Evolutionary conservation across 2,329 filamentous ascomycete species (phyloP).

Genomic region (Fusarium pininemorale): DNA sequence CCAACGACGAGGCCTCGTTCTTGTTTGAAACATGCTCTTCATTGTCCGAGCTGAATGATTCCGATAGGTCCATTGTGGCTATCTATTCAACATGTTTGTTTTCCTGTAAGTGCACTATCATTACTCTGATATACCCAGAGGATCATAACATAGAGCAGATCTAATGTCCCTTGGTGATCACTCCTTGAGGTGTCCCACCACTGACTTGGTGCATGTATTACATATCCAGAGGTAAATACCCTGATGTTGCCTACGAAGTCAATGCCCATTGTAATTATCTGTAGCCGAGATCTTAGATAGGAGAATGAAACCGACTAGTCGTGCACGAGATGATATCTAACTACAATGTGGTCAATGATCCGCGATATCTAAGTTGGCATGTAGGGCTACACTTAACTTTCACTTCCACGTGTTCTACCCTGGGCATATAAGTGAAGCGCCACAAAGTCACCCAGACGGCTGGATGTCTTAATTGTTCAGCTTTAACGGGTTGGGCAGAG

Average conservation of each 20-base stretch:
- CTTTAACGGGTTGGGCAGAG: background rate
- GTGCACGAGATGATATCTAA: constrained; percentile 5
- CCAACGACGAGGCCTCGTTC: constrained; percentile 13
- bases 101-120: background rate
- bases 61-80: background rate
- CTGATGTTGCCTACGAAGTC: background rate
- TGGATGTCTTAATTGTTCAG: background rate
- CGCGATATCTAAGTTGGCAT: constrained; percentile 1
- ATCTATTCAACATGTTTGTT: background rate
- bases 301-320: constrained; percentile 21
- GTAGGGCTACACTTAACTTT: constrained; percentile 18
- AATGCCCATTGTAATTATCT: background rate
- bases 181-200: background rate
- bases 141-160: background rate
- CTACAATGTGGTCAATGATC: constrained; percentile 18
- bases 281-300: constrained; percentile 3
- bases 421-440: background rate
- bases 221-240: background rate
- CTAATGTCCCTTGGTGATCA: background rate
- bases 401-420: constrained; percentile 16
- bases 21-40: constrained; percentile 16
- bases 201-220: background rate
- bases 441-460: background rate
- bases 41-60: background rate
- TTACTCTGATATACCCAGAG: background rate